Conservation (phyloP, 2,329 filamentous ascomycete species). For the Leptographium flavum region DNA sequence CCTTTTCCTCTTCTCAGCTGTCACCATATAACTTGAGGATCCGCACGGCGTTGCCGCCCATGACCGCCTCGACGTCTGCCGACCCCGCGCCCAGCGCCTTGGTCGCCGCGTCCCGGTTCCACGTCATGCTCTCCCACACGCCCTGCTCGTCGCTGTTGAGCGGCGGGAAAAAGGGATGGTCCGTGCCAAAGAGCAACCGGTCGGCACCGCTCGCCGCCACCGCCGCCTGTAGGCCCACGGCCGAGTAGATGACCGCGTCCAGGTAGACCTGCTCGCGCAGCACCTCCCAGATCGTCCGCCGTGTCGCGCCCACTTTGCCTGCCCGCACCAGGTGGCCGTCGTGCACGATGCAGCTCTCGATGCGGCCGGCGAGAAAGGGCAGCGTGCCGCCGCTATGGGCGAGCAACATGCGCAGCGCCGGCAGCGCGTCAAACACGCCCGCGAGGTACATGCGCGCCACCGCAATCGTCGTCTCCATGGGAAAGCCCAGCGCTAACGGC, state of each 20-base stretch:
- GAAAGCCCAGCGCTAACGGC: conserved; percentile 74
- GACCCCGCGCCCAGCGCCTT: conserved; percentile 10
- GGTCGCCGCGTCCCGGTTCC: conserved; percentile 33
- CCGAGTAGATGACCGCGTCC: conserved; percentile 74
- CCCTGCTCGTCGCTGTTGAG: conserved; percentile 40
- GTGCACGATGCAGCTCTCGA: conserved; percentile 77
- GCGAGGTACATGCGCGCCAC: conserved; percentile 78
- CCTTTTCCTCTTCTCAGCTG: neutral
- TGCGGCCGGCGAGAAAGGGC: conserved; percentile 75
- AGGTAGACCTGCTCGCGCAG: conserved; percentile 66
- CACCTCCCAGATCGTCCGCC: conserved; percentile 40
- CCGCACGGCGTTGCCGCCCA: conserved; percentile 12
- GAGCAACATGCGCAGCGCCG: conserved; percentile 55
- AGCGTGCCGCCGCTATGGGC: conserved; percentile 83
- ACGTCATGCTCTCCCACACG: conserved; percentile 54
- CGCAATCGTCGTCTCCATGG: conserved; percentile 84
- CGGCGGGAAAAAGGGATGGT: conserved; percentile 78
- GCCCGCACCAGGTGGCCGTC: conserved; percentile 59
- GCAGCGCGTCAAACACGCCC: conserved; percentile 68
- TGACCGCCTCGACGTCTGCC: conserved; percentile 6
- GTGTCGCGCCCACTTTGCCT: conserved; percentile 32
- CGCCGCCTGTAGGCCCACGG: conserved; percentile 57
- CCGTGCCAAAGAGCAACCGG: conserved; percentile 66
- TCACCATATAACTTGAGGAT: conserved; percentile 10
- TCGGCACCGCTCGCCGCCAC: conserved; percentile 50